phyloP scores from a whole-genome alignment of 2,329 filamentous ascomycete genomes.

The Aspergillus thermomutatus region DNA sequence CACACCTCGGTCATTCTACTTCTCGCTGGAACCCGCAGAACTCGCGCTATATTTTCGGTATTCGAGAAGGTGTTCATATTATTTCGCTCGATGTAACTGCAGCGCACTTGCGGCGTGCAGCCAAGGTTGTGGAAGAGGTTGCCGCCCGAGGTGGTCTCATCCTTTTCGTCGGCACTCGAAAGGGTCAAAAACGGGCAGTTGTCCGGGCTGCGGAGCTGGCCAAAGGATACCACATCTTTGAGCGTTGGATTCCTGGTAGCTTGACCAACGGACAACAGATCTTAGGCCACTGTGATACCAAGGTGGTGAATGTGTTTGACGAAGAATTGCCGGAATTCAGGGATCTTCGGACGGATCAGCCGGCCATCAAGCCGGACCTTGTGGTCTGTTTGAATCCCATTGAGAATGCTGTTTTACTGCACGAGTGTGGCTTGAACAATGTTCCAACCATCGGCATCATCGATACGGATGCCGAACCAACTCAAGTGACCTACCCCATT shows the following conservation, averaged over 20 bases:
- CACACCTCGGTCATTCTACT: constrained; percentile 85
- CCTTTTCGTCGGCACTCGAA: constrained; percentile 83
- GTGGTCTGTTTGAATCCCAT: constrained; percentile 89
- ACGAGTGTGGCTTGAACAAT: constrained; percentile 83
- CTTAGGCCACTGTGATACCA: constrained; percentile 64
- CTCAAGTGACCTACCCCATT: constrained; percentile 93
- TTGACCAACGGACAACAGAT: constrained; percentile 94
- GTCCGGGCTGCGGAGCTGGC: constrained; percentile 76
- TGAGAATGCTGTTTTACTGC: constrained; percentile 86
- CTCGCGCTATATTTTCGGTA: constrained; percentile 88
- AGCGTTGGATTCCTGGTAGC: constrained; percentile 84
- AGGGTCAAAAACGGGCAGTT: constrained; percentile 75
- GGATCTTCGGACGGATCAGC: constrained; percentile 58
- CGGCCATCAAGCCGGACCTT: constrained; percentile 77
- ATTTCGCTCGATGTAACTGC: constrained; percentile 88
- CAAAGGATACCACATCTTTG: constrained; percentile 81
- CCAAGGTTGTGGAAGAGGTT: constrained; percentile 87
- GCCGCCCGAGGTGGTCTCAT: constrained; percentile 78
- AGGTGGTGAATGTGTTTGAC: constrained; percentile 76
- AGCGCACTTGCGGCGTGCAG: constrained; percentile 84
- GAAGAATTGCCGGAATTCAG: constrained; percentile 62
- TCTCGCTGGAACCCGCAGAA: constrained; percentile 94
- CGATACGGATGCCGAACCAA: constrained; percentile 88
- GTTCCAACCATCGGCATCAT: constrained; percentile 94
- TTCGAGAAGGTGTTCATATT: constrained; percentile 84